Evolutionary conservation across 352 stramenopile species (phyloP).

Genomic region (Pythium phragmiticola): DNA sequence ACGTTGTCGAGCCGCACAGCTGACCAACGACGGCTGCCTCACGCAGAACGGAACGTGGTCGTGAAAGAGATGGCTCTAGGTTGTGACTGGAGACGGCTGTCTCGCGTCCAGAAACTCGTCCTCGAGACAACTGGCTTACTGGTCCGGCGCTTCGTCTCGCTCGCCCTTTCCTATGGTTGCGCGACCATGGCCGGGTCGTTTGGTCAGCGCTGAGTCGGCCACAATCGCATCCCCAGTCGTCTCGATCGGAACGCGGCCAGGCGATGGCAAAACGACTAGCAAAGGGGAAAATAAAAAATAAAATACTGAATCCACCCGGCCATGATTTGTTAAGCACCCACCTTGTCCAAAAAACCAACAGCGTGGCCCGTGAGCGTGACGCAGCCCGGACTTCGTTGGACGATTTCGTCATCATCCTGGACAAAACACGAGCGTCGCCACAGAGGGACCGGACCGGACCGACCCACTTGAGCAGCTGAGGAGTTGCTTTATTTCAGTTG

Average conservation of each 20-base stretch:
- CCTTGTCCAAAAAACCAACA: slow-evolving; percentile 18
- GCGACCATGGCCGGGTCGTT: slow-evolving; percentile 5
- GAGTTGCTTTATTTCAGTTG: slow-evolving; percentile 29
- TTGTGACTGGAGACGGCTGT: not conserved
- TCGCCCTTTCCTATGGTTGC: slow-evolving; percentile 10
- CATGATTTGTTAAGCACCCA: slow-evolving; percentile 16
- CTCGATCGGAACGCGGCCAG: not conserved
- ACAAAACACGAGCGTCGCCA: slow-evolving; percentile 14
- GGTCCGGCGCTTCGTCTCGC: not conserved
- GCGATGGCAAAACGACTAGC: slow-evolving; percentile 11
- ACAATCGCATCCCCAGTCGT: slow-evolving; percentile 19
- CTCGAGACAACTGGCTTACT: not conserved
- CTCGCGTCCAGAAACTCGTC: not conserved
- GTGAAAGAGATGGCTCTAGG: not conserved
- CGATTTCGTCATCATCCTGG: slow-evolving; percentile 23
- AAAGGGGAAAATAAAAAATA: slow-evolving; percentile 24
- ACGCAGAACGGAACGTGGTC: not conserved
- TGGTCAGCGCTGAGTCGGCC: not conserved
- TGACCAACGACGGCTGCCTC: slow-evolving; percentile 3
- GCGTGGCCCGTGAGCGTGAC: slow-evolving; percentile 3
- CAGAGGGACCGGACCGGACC: not conserved
- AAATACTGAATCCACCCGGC: slow-evolving; percentile 23
- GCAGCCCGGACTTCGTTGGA: slow-evolving; percentile 6
- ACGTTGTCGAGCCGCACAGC: not conserved
- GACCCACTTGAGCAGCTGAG: slow-evolving; percentile 6